Evolutionary conservation across 495 filamentous ascomycete species (phyloP).

Genomic region (Trichocladium antarcticum): DNA sequence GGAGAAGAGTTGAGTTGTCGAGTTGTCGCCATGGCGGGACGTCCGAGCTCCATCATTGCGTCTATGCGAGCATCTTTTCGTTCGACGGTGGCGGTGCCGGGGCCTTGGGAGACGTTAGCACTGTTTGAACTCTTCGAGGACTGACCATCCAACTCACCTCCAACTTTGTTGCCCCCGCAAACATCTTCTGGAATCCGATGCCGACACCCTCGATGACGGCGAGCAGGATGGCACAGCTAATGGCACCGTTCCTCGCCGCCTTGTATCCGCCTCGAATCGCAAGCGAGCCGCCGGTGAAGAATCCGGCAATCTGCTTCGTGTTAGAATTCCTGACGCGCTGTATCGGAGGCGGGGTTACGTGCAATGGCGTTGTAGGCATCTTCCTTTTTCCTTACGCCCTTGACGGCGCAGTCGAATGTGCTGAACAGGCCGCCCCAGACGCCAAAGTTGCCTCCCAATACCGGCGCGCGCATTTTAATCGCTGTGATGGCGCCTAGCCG

Average conservation of each 20-base stretch:
- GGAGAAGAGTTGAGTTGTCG: slow-evolving; percentile 33
- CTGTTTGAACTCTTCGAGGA: background rate
- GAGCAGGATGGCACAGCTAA: slow-evolving; percentile 85
- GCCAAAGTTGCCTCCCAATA: slow-evolving; percentile 94
- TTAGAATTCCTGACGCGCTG: background rate
- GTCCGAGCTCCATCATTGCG: background rate
- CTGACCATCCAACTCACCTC: slow-evolving; percentile 42
- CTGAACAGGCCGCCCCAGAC: slow-evolving; percentile 88
- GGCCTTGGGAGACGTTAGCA: slow-evolving; percentile 14
- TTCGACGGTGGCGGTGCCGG: slow-evolving; percentile 29
- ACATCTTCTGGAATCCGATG: slow-evolving; percentile 93
- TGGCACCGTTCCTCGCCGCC: slow-evolving; percentile 85
- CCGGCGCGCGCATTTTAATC: slow-evolving; percentile 91
- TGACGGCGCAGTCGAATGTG: slow-evolving; percentile 94
- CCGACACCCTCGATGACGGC: slow-evolving; percentile 96
- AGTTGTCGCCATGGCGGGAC: background rate
- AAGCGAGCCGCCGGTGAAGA: slow-evolving; percentile 89
- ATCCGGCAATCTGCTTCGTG: slow-evolving; percentile 58
- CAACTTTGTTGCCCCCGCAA: slow-evolving; percentile 81
- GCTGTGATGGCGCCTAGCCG: slow-evolving; percentile 92
- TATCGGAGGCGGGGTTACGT: background rate
- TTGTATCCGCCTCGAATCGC: slow-evolving; percentile 82
- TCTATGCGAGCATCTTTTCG: slow-evolving; percentile 32
- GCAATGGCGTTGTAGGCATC: slow-evolving; percentile 88
- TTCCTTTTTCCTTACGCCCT: slow-evolving; percentile 91